Evolutionary conservation across 805 yeast genomes (phyloP).

Genomic region (Ogataea naganishii): DNA sequence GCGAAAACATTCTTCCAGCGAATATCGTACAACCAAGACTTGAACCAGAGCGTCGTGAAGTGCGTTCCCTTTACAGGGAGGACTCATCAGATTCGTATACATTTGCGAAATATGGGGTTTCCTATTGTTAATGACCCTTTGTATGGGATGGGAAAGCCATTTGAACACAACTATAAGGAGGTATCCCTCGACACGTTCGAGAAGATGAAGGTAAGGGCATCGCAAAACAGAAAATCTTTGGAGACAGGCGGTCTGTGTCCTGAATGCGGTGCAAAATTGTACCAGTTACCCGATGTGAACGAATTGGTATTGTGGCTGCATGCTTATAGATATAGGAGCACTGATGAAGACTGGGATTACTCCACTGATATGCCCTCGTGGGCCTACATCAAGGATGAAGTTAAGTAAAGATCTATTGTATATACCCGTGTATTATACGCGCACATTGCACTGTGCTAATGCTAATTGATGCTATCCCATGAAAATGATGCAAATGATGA

Average conservation of each 20-base stretch:
- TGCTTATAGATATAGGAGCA: conserved; percentile 31
- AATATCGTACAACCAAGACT: conserved; percentile 16
- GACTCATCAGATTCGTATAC: conserved; percentile 52
- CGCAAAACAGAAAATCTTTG: conserved; percentile 11
- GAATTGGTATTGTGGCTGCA: conserved; percentile 37
- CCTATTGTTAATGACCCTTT: conserved; percentile 28
- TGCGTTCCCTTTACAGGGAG: conserved; percentile 46
- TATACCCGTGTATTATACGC: neutral
- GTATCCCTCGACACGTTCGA: conserved; percentile 7
- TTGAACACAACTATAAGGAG: conserved; percentile 1
- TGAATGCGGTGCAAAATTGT: conserved; percentile 26
- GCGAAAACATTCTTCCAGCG: conserved; percentile 13
- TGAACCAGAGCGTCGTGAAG: conserved; percentile 32
- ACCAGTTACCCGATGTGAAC: conserved; percentile 19
- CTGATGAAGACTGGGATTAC: conserved; percentile 24
- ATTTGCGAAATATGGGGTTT: conserved; percentile 35
- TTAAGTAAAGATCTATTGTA: neutral
- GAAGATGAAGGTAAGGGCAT: conserved; percentile 6
- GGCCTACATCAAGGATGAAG: conserved; percentile 24
- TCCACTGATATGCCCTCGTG: conserved; percentile 39
- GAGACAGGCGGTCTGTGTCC: conserved; percentile 19
- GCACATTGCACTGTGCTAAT: neutral
- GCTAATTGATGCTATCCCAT: neutral
- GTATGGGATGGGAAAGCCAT: conserved; percentile 12
- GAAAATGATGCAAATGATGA: neutral